Base-by-base conservation (phyloP, 2,329 filamentous ascomycete genomes). In the Claviceps purpurea region DNA sequence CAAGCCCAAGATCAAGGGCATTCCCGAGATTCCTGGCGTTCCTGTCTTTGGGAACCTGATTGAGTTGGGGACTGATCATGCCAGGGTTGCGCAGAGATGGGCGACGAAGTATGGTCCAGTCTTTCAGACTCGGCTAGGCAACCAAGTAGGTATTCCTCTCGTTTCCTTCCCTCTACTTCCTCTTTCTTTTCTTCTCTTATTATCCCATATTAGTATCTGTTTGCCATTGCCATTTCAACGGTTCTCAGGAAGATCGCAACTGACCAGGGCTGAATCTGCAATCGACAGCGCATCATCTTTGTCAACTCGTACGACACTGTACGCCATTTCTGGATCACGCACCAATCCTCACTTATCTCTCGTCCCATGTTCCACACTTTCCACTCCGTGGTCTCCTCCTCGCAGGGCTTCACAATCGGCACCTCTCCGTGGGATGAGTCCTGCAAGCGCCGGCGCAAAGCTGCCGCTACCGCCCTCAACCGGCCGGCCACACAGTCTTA, bases 391-490 rank as follows among this genome's bases (percentile, higher is more conserved):
- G 83, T 89, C 3, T 89, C 85, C 1, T 80, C 75, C 38, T 87
- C 84, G 0, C 84, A 89, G 58, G 86, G 86, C 5, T 86, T 89
- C 66, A 91, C 87, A 0, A 89, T 93, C 55, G 87, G 87, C 1
- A 89, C 87, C 0, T 89, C 85, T 0, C 87, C 87, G 0, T 93
- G 87, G 84, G 85, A 90, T 56, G 86, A 89, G 49, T 87, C 82
- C 2, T 88, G 85, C 68, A 91, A 90, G 65, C 73, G 75, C 24
- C 77, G 86, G 10, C 79, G 87, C 56, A 90, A 89, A 70, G 86
- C 85, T 0, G 87, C 86, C 1, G 86, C 84, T 4, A 89, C 86
- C 4, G 86, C 87, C 0, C 73, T 91, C 22, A 90, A 90, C 64
- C 77, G 84, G 0, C 85, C 86, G 0, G 82, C 86, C 0, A 79